These are phyloP conservation scores for Melaleuca quinquenervia DNA, from an alignment of 345 rosid genomes.

Conservation along the genomic window DNA sequence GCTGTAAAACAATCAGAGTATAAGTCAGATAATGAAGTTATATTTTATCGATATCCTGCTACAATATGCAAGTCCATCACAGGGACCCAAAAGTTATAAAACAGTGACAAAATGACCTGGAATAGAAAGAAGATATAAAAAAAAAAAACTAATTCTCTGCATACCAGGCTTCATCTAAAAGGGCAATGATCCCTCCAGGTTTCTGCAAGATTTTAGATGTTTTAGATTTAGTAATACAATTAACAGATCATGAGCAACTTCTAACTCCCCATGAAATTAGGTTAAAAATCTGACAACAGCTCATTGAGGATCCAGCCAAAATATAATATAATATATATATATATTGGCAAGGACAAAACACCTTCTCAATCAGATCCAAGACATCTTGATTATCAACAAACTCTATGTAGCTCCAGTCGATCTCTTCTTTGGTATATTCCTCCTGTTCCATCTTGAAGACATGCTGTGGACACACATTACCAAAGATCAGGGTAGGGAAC, in stretches of 20 bases:
- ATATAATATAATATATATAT: too few relatives aligned
- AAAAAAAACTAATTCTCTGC: not conserved
- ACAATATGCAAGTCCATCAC: not conserved
- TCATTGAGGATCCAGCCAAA: not conserved
- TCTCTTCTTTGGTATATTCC: slow-evolving; percentile 97
- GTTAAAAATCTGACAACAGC: not conserved
- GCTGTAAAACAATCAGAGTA: slow-evolving; percentile 34
- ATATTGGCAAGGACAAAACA: not conserved
- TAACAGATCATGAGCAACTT: not conserved
- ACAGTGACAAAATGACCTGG: not conserved
- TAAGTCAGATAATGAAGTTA: not conserved
- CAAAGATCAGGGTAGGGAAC: slow-evolving; percentile 5
- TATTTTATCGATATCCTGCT: not conserved
- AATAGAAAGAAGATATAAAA: not conserved
- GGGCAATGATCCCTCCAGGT: slow-evolving; percentile 98
- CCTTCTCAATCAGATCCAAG: slow-evolving; percentile 96
- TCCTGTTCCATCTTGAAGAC: slow-evolving; percentile 99
- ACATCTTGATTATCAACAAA: slow-evolving; percentile 99
- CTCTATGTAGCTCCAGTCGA: slow-evolving; percentile 99
- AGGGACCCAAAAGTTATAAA: not conserved
- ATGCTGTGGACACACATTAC: slow-evolving; percentile 44
- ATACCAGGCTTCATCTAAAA: slow-evolving; percentile 98
- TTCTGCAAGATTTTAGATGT: slow-evolving; percentile 30
- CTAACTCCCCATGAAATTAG: not conserved
- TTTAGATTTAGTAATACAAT: not conserved